Evolutionary conservation across 495 filamentous ascomycete genomes (phyloP).

Genomic region (Emericellopsis terricola): DNA sequence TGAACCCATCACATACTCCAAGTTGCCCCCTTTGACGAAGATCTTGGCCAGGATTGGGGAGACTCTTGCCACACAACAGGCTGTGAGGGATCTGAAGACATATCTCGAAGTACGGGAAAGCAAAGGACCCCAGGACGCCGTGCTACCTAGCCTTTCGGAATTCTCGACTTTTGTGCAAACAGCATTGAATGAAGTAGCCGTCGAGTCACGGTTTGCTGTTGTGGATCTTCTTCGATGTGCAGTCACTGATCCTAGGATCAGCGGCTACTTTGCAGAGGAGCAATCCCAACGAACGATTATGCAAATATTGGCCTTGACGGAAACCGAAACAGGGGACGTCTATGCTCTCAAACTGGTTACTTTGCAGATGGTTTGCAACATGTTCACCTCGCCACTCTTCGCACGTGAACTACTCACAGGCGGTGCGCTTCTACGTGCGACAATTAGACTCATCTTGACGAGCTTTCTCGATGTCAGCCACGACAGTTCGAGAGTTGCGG

Average conservation of each 20-base stretch:
- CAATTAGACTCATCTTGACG: constrained; percentile 29
- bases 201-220: constrained; percentile 51
- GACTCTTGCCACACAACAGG: constrained; percentile 25
- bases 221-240: constrained; percentile 67
- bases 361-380: constrained; percentile 40
- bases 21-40: constrained; percentile 70
- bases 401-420: constrained; percentile 20
- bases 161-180: constrained; percentile 34
- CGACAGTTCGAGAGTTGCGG: constrained; percentile 46
- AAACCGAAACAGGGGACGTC: constrained; percentile 32
- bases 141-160: constrained; percentile 39
- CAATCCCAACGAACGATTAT: constrained; percentile 40
- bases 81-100: constrained; percentile 36
- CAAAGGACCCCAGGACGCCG: constrained; percentile 35
- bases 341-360: constrained; percentile 75
- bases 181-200: constrained; percentile 30
- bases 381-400: constrained; percentile 45
- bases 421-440: constrained; percentile 15
- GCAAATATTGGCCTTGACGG: constrained; percentile 42
- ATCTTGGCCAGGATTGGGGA: constrained; percentile 57
- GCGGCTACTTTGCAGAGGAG: constrained; percentile 73
- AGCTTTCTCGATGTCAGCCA: constrained; percentile 37
- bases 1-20: constrained; percentile 55
- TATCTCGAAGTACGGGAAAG: constrained; percentile 42
- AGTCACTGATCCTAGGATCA: constrained; percentile 67